Evolutionary conservation across 2,329 filamentous ascomycete species (phyloP).

Genomic region (Pleurostoma richardsiae): DNA sequence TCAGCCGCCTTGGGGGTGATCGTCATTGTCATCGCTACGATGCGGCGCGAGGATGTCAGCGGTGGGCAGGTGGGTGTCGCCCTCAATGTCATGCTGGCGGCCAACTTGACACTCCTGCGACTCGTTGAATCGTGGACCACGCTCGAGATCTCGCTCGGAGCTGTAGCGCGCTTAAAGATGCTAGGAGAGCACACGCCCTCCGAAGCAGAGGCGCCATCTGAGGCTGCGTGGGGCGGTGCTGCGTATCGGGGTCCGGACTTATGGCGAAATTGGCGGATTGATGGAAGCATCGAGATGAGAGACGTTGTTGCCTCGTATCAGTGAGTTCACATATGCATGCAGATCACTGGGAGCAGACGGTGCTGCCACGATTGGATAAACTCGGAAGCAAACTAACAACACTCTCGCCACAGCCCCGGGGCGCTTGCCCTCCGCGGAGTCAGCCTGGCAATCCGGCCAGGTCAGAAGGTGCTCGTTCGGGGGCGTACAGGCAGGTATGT

Average conservation of each 20-base stretch:
- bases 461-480: slow-evolving; percentile 44
- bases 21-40: slow-evolving; percentile 18
- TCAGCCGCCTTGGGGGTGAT: slow-evolving; percentile 38
- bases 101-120: slow-evolving; percentile 24
- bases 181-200: slow-evolving; percentile 37
- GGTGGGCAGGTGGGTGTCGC: slow-evolving; percentile 27
- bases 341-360: neutral
- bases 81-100: slow-evolving; percentile 26
- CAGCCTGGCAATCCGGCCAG: slow-evolving; percentile 23
- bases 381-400: neutral
- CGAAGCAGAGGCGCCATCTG: slow-evolving; percentile 15
- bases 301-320: slow-evolving; percentile 21
- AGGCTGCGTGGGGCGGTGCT: slow-evolving; percentile 5
- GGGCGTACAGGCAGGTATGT: slow-evolving; percentile 44
- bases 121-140: slow-evolving; percentile 26
- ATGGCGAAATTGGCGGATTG: slow-evolving; percentile 17
- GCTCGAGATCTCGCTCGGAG: slow-evolving; percentile 28
- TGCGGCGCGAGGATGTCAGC: slow-evolving; percentile 10
- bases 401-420: slow-evolving; percentile 8
- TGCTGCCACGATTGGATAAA: neutral
- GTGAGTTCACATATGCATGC: neutral
- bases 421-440: slow-evolving; percentile 17
- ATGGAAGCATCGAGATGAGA: slow-evolving; percentile 17
- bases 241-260: too few relatives aligned
- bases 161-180: slow-evolving; percentile 23